phyloP scores from a whole-genome alignment of 768 basidiomycete genomes.

The Tubosaeta sp. region DNA sequence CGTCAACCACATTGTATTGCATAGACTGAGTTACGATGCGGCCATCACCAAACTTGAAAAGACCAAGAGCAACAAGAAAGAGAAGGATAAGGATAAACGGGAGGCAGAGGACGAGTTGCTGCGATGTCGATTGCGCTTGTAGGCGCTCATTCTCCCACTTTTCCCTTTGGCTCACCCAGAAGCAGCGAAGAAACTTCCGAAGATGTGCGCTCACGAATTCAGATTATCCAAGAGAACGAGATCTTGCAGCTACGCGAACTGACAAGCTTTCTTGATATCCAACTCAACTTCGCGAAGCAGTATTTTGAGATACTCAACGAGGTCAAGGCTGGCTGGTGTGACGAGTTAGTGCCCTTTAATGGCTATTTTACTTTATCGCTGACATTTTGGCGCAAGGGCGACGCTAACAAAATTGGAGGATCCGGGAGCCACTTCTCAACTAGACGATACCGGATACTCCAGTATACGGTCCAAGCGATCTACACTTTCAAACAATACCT shows the following conservation, averaged over 20 bases:
- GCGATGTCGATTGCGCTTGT: constrained; percentile 72
- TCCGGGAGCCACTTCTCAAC: constrained; percentile 14
- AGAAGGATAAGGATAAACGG: constrained; percentile 65
- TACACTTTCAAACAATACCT: constrained; percentile 16
- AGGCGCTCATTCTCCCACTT: constrained; percentile 18
- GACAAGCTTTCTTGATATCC: constrained; percentile 63
- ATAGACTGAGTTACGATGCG: constrained; percentile 73
- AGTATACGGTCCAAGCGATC: constrained; percentile 35
- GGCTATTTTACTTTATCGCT: not conserved
- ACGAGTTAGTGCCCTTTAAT: constrained; percentile 42
- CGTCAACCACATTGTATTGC: not conserved
- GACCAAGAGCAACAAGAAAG: constrained; percentile 68
- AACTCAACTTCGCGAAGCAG: constrained; percentile 69
- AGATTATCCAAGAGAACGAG: constrained; percentile 77
- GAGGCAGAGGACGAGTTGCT: constrained; percentile 84
- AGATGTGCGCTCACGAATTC: constrained; percentile 78
- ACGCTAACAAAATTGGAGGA: constrained; percentile 26
- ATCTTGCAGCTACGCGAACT: constrained; percentile 67
- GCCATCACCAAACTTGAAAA: constrained; percentile 68
- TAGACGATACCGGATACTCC: constrained; percentile 27
- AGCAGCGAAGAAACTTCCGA: constrained; percentile 80
- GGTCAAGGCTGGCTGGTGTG: constrained; percentile 62
- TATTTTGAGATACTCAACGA: constrained; percentile 73
- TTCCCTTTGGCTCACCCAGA: constrained; percentile 6
- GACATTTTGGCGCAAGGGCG: constrained; percentile 22